Base-by-base conservation (phyloP, 169 alveolate species). In the Plasmodium vinckei region DNA sequence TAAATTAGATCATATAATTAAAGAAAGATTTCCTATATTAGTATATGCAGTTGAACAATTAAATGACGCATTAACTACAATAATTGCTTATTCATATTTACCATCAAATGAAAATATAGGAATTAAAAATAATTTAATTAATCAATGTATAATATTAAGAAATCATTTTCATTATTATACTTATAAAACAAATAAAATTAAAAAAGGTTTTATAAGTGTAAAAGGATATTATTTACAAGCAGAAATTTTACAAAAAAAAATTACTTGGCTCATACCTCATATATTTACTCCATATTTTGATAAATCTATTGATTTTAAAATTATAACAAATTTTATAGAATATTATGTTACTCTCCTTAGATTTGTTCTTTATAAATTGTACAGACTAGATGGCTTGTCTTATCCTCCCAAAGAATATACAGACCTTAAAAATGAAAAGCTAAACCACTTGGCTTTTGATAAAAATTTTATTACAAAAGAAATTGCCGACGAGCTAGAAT, bases 171-270 rank as follows among this genome's bases (percentile, higher is more conserved):
- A 69, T 44, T 47, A 59, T 47, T 56, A 59, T 44, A 4, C 46
- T 21, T 88, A 60, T 82, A 65, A 73, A 53, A 59, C 82, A 15
- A 84, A 54, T 3, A 51, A 17, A 47, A 72, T 98, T 25, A 95
- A 94, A 92, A 97, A 96, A 82, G 95, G 95, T 5, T 99, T 97
- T 94, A 96, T 95, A 19, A 97, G 99, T 44, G 97, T 99, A 39
- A 99, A 99, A 95, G 99, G 99, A 23, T 98, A 97, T 84, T 99
- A 98, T 95, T 97, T 98, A 89, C 99, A 98, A 91, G 99, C 98
- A 2, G 98, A 97, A 89, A 96, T 99, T 39, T 94, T 94, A 42
- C 90, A 84, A 25, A 97, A 95, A 64, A 90, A 95, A 21, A 98
- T 99, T 59, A 97, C 99, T 1, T 99, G 99, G 99, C 91, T 99